Conservation (phyloP, 257 asterid species). For the Nicotiana knightiana region DNA sequence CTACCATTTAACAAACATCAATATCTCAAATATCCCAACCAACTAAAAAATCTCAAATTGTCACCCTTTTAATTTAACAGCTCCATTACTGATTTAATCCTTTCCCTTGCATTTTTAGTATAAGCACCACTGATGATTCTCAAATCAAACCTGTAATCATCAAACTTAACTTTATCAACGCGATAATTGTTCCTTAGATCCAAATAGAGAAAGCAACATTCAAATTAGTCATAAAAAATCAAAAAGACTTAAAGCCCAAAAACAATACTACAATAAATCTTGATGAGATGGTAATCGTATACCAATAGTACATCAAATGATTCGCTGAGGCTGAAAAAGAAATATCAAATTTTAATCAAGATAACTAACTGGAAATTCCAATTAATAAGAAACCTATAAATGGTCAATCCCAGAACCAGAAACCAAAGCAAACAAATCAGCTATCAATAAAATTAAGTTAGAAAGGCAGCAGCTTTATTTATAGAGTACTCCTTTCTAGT, state of each 20-base stretch:
- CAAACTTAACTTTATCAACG: neutral
- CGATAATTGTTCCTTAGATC: neutral
- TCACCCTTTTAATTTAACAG: neutral
- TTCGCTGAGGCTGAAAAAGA: too few species aligned
- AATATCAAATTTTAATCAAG: too few species aligned
- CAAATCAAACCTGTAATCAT: neutral
- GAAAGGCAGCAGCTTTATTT: neutral
- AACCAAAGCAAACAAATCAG: neutral
- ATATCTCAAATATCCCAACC: neutral
- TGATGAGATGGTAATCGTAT: neutral
- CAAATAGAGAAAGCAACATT: neutral
- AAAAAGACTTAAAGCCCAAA: neutral
- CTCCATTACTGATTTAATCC: neutral
- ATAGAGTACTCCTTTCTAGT: neutral
- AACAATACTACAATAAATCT: neutral
- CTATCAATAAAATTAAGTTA: neutral
- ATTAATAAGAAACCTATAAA: too few species aligned
- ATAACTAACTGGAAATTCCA: too few species aligned
- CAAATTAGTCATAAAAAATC: neutral
- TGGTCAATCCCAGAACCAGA: neutral
- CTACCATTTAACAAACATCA: neutral
- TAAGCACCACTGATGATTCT: neutral
- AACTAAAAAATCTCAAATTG: neutral
- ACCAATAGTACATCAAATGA: neutral
- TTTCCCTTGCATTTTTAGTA: neutral